Evolutionary conservation across 1,284 basidiomycete species (phyloP).

Genomic region (Erythrobasidium hasegawianum): DNA sequence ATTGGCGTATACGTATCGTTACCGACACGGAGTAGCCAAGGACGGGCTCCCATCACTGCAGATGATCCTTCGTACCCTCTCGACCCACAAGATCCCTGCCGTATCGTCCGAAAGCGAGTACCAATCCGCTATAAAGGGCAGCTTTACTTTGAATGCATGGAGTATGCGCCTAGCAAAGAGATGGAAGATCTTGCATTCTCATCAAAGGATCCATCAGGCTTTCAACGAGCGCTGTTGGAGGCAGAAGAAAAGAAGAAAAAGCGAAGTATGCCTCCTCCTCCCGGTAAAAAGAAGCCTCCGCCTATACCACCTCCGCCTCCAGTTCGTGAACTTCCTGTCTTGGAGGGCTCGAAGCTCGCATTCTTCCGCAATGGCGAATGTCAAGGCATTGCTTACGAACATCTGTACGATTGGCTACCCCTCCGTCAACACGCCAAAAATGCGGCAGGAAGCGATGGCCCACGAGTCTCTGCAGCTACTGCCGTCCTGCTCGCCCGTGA

Average conservation of each 20-base stretch:
- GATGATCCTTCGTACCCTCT: constrained; percentile 54
- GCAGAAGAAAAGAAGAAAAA: constrained; percentile 46
- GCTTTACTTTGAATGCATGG: constrained; percentile 89
- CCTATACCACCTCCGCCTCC: constrained; percentile 44
- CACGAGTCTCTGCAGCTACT: constrained; percentile 20
- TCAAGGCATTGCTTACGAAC: constrained; percentile 78
- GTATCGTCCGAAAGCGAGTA: constrained; percentile 76
- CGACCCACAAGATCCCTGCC: constrained; percentile 61
- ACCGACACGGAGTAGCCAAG: constrained; percentile 56
- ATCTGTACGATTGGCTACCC: constrained; percentile 86
- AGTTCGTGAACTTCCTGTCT: constrained; percentile 65
- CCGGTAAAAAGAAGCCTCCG: constrained; percentile 36
- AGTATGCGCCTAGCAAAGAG: constrained; percentile 87
- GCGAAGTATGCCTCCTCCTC: constrained; percentile 55
- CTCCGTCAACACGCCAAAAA: constrained; percentile 56
- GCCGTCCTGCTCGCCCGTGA: constrained; percentile 50
- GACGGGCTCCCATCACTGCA: constrained; percentile 54
- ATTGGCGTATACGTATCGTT: constrained; percentile 90
- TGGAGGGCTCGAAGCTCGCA: constrained; percentile 69
- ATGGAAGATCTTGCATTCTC: constrained; percentile 65
- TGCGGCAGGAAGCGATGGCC: not conserved
- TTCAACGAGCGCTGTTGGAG: constrained; percentile 39
- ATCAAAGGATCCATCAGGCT: constrained; percentile 44
- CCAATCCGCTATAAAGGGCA: constrained; percentile 94
- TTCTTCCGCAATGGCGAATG: constrained; percentile 91